A percentile compares a stretch with the other conserved stretches of the same genome.
Conservation (phyloP, 345 rosid genomes). For the Melaleuca quinquenervia region DNA sequence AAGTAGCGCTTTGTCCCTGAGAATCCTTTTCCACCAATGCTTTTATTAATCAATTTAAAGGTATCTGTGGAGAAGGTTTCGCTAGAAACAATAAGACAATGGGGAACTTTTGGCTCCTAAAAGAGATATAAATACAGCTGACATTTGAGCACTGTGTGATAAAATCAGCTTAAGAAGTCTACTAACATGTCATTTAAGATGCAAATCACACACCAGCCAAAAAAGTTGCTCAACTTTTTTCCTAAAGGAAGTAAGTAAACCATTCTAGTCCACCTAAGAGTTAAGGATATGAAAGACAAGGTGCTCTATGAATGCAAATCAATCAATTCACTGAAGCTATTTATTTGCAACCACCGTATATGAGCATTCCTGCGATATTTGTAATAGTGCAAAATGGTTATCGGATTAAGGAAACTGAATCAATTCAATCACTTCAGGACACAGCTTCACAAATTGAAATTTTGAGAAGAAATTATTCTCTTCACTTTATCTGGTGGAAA, state of each 20-base stretch:
- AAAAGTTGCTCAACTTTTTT: not conserved
- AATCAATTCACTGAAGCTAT: not conserved
- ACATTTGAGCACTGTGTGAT: not conserved
- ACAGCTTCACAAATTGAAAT: not conserved
- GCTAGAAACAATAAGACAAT: not conserved
- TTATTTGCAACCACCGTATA: not conserved
- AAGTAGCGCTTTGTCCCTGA: conserved; percentile 89
- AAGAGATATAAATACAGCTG: not conserved
- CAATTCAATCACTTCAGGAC: not conserved
- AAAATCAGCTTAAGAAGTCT: not conserved
- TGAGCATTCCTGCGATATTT: not conserved
- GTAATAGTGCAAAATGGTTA: not conserved
- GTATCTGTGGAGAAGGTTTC: conserved; percentile 36
- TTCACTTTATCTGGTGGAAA: not conserved
- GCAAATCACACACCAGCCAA: not conserved
- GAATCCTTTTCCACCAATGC: conserved; percentile 58
- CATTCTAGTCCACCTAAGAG: not conserved
- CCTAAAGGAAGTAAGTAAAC: not conserved
- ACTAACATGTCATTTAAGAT: not conserved
- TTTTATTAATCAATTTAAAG: conserved; percentile 73
- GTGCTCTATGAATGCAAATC: not conserved
- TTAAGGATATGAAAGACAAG: not conserved
- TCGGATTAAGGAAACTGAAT: not conserved
- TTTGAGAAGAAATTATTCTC: not conserved
- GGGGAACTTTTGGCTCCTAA: not conserved